Base-by-base conservation (phyloP, 129 eudicot genomes). In the Smallanthus sonchifolius region DNA sequence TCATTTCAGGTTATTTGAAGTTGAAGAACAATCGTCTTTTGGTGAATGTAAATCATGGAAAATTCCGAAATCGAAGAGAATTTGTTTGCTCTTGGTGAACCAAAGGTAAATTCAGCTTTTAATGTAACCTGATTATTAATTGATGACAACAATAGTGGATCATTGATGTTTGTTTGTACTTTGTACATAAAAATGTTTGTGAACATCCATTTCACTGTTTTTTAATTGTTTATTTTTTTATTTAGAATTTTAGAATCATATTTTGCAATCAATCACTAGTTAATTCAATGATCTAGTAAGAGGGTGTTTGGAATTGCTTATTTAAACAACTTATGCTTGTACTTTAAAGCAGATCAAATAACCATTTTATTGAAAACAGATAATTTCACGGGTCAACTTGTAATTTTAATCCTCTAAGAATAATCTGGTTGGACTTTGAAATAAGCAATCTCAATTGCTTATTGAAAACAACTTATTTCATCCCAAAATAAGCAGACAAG, bases 61-160 rank as follows among this genome's bases (percentile, higher is more conserved):
- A 77, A 42, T 75, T 73, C 86, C 38, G 99, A 95, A 77, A 81
- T 91, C 57, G 99, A 95, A 79, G 99, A 95, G 70, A 83, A 71
- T 75, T 74, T 95, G 57, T 74, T 83, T 65, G 87, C 94, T 19
- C 88, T 91, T 35, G 96, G 96, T 17, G 99, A 95, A 80, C 94
- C 99, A 54, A 91, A 95, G 99, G 99, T 91, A 84, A 19, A 16
- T 11, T 11, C 3, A 74, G 36, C 30, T 13, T 65, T 36, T 38
- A n/a, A 66, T 15, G 2, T 67, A 55, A 55, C 43, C 2, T 34
- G 38, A 42, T 43, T 32, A 10, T 45, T 24, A 8, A 47, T 9
- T 59, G 49, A 28, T 24, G 10, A 56, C 72, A 57, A 45, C n/a
- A 9, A 14, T 34, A 20, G 44, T 38, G 59, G 24, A n/a, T 5